Evolutionary conservation across 1,284 basidiomycete genomes (phyloP).

Genomic region (Ganoderma multipileum): DNA sequence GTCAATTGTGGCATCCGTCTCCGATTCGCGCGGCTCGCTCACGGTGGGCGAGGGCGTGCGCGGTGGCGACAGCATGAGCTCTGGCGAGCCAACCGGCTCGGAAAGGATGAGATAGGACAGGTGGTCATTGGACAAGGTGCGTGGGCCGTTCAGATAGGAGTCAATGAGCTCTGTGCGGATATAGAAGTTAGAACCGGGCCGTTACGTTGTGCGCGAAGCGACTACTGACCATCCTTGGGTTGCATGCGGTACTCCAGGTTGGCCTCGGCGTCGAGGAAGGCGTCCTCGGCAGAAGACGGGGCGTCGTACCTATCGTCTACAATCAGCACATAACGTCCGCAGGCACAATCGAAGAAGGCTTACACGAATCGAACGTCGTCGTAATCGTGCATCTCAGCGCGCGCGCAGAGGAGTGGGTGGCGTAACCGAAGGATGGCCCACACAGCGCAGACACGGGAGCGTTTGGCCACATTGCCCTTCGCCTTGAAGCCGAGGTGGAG

Average conservation of each 20-base stretch:
- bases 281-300: constrained; percentile 52
- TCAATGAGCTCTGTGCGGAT: constrained; percentile 61
- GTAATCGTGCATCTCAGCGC: constrained; percentile 66
- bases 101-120: constrained; percentile 78
- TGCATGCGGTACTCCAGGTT: constrained; percentile 58
- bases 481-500: constrained; percentile 72
- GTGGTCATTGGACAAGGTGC: constrained; percentile 72
- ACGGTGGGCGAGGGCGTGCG: constrained; percentile 39
- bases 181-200: not conserved
- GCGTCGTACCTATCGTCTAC: constrained; percentile 51
- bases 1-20: not conserved
- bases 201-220: not conserved
- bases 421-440: constrained; percentile 74
- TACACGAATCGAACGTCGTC: constrained; percentile 72
- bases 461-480: constrained; percentile 47
- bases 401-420: constrained; percentile 73
- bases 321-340: constrained; percentile 10
- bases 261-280: constrained; percentile 54
- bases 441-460: constrained; percentile 57
- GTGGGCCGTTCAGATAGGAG: constrained; percentile 74
- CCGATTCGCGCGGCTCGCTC: constrained; percentile 9
- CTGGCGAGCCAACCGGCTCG: constrained; percentile 30
- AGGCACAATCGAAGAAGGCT: constrained; percentile 31
- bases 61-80: constrained; percentile 45
- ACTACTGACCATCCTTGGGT: constrained; percentile 57